A percentile compares a stretch with the other conserved stretches of the same genome.
Conservation (phyloP, 2,329 filamentous ascomycete species). For the Talaromyces islandicus region DNA sequence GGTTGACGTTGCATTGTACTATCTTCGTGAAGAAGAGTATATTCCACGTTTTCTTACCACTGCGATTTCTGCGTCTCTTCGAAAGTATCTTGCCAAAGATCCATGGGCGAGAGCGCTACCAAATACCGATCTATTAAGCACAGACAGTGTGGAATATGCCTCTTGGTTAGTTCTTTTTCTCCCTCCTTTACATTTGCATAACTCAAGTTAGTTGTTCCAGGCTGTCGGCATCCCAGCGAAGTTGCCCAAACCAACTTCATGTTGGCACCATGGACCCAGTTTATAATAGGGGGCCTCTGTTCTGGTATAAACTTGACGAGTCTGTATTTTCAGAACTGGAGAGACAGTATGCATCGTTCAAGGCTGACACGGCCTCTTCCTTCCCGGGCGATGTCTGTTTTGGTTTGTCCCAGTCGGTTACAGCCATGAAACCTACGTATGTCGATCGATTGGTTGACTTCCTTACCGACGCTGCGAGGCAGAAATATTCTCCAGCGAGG, state of each 20-base stretch:
- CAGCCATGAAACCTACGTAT: slow-evolving; percentile 17
- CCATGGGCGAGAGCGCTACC: slow-evolving; percentile 17
- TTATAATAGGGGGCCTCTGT: slow-evolving; percentile 23
- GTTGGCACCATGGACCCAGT: slow-evolving; percentile 19
- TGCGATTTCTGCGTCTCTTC: slow-evolving; percentile 15
- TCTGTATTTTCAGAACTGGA: slow-evolving; percentile 19
- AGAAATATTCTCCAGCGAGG: slow-evolving; percentile 18
- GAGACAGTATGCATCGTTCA: slow-evolving; percentile 15
- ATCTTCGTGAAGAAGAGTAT: slow-evolving; percentile 13
- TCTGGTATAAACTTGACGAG: slow-evolving; percentile 21
- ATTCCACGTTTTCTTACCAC: slow-evolving; percentile 16
- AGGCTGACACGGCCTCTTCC: slow-evolving; percentile 8
- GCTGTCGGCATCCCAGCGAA: slow-evolving; percentile 16
- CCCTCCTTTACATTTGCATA: neutral
- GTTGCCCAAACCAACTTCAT: slow-evolving; percentile 4
- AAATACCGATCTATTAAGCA: slow-evolving; percentile 15
- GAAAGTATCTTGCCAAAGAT: slow-evolving; percentile 17
- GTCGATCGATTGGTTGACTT: slow-evolving; percentile 18
- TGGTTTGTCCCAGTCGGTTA: slow-evolving; percentile 22
- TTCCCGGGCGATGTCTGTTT: slow-evolving; percentile 20
- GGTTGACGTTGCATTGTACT: slow-evolving; percentile 10
- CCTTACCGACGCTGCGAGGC: slow-evolving; percentile 16
- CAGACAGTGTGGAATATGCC: slow-evolving; percentile 14
- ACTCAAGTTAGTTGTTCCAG: slow-evolving; percentile 11
- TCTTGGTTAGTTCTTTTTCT: slow-evolving; percentile 16